phyloP scores from a whole-genome alignment of 495 filamentous ascomycete species.

The Talaromyces thailandensis region DNA sequence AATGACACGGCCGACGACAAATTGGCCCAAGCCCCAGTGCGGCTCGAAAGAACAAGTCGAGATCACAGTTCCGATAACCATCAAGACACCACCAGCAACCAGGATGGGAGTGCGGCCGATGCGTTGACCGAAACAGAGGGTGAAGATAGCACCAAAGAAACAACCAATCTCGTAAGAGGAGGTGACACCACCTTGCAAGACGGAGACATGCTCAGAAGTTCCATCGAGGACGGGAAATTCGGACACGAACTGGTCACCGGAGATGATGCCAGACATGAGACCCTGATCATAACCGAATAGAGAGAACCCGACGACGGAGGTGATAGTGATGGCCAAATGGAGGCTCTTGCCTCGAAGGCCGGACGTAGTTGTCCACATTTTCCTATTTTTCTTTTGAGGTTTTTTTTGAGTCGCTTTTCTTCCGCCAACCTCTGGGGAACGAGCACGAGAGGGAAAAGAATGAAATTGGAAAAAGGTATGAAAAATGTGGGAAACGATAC shows the following conservation, averaged over 20 bases:
- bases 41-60: slow-evolving; percentile 33
- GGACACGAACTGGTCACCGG: slow-evolving; percentile 12
- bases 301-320: slow-evolving; percentile 22
- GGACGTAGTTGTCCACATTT: slow-evolving; percentile 31
- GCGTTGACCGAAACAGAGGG: slow-evolving; percentile 36
- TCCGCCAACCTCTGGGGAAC: not conserved
- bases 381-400: slow-evolving; percentile 1
- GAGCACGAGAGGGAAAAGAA: not conserved
- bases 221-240: slow-evolving; percentile 11
- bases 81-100: slow-evolving; percentile 33
- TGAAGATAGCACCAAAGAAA: slow-evolving; percentile 43
- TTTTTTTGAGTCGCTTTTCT: not conserved
- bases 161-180: slow-evolving; percentile 48
- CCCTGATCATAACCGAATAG: slow-evolving; percentile 20
- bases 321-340: slow-evolving; percentile 27
- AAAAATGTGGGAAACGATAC: slow-evolving; percentile 1
- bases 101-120: slow-evolving; percentile 44
- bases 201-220: slow-evolving; percentile 9
- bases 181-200: slow-evolving; percentile 28
- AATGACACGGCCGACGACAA: slow-evolving; percentile 33
- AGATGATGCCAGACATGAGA: slow-evolving; percentile 18
- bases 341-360: slow-evolving; percentile 28
- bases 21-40: slow-evolving; percentile 24
- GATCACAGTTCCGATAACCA: slow-evolving; percentile 42
- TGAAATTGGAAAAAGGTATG: not conserved